Evolutionary conservation across 2,329 filamentous ascomycete genomes (phyloP).

Genomic region (Plectosphaerella cucumerina): DNA sequence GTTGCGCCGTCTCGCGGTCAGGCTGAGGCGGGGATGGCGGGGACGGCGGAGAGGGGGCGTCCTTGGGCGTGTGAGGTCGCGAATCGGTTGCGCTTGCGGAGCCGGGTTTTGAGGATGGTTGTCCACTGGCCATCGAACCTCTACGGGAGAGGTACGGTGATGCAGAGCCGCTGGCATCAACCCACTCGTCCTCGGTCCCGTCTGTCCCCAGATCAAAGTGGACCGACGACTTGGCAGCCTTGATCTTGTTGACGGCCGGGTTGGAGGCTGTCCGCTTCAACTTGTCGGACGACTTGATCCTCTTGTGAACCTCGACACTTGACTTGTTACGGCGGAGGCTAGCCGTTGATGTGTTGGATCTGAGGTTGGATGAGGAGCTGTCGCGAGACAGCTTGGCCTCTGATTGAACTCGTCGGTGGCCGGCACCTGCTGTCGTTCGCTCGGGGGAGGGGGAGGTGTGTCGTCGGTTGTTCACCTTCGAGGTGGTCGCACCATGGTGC

Average conservation of each 20-base stretch:
- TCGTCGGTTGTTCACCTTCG: slow-evolving; percentile 36
- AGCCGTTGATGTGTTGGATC: slow-evolving; percentile 51
- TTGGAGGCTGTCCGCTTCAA: slow-evolving; percentile 51
- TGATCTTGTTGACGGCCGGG: slow-evolving; percentile 40
- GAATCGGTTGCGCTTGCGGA: slow-evolving; percentile 25
- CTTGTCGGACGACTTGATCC: slow-evolving; percentile 44
- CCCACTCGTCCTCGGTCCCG: slow-evolving; percentile 57
- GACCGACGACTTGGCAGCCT: slow-evolving; percentile 44
- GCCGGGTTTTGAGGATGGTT: slow-evolving; percentile 37
- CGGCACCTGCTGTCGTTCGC: slow-evolving; percentile 21
- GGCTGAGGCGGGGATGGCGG: slow-evolving; percentile 15
- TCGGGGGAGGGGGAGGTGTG: slow-evolving; percentile 39
- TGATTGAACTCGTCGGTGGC: slow-evolving; percentile 17
- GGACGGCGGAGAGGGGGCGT: slow-evolving; percentile 7
- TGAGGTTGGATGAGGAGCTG: slow-evolving; percentile 38
- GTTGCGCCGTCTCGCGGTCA: slow-evolving; percentile 40
- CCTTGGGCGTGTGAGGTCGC: slow-evolving; percentile 27
- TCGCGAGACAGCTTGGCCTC: slow-evolving; percentile 44
- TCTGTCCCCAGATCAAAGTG: slow-evolving; percentile 60
- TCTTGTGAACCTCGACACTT: slow-evolving; percentile 50
- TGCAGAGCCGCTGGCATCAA: slow-evolving; percentile 61
- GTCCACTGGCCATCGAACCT: slow-evolving; percentile 31
- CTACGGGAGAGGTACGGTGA: slow-evolving; percentile 53
- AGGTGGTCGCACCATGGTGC: slow-evolving; percentile 25
- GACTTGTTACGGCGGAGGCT: slow-evolving; percentile 59